Base-by-base conservation (phyloP, 805 yeast genomes). In the Candida endomychidarum region DNA sequence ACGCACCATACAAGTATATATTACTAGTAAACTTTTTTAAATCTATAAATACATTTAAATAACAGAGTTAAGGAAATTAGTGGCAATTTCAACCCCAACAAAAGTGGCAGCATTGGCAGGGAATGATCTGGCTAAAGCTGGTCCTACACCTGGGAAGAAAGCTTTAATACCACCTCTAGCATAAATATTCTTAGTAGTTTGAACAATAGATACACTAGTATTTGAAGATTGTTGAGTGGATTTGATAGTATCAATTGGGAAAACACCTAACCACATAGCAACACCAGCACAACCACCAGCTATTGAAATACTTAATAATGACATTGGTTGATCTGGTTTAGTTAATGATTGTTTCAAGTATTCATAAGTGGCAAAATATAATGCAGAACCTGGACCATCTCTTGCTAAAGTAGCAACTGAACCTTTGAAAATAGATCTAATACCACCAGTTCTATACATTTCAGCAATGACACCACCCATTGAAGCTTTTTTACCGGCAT, bases 71-170 rank as follows among this genome's bases (percentile, higher is more conserved):
- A 70, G 57, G 46, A 61, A 59, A 46, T 67, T 64, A 48, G 63
- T 69, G 18, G 96, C 86, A 42, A 90, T 56, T 61, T 91, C 99
- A 21, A 91, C 98, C 34, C 98, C 99, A 24, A 88, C 76, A 68
- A 91, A 91, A 2, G 98, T 90, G 7, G 99, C 98, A n/a, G 99
- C 99, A 63, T 93, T 91, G 16, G 98, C 98, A 3, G 98, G 98
- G 83, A 93, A 91, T 28, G 95, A 83, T 63, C 99, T 78, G 18
- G 88, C 78, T 56, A 91, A 69, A 2, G 98, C 98, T 5, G 99
- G 97, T 0, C 96, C 97, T 17, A 91, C 74, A 42, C 99, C 99
- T 2, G 98, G 98, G 86, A 90, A 91, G 67, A 91, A 91, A 0
- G 95, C 96, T 58, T 81, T 84, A 49, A 88, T 49, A 18, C 97